Evolutionary conservation across 176 grass and related monocot species (phyloP), one percentile per base, ranked within the genome.

Genomic region (Themeda triandra): DNA sequence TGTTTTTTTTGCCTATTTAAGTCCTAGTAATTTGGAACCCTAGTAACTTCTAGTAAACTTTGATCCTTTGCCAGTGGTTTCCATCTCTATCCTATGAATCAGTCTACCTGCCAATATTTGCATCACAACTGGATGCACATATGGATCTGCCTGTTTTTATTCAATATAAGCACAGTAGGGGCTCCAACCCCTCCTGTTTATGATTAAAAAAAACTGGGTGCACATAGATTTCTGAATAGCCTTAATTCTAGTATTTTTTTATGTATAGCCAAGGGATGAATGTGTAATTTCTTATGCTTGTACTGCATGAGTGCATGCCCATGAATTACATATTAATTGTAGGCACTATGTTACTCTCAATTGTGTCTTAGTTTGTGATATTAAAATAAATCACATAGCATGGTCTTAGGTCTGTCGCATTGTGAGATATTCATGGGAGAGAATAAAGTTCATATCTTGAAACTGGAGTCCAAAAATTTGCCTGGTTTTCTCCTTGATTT

Each of bases 391-490:
- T 49, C 42, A 27, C 66, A 49, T 24, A 30, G 46, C 15, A 49
- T 15, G 36, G 6, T 73, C 10, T 48, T 51, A 32, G 27, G 8
- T 49, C 17, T 12, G 9, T 49, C 15, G 4, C 42, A 19, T 75
- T 32, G 1, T 14, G 28, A 17, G 72, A 8, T 54, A 2, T 56
- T 60, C 29, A 24, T 14, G 30, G 6, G 12, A 39, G 31, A 31
- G 27, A 51, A 74, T 1, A 40, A 24, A 77, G 18, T 24, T 37
- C 6, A 77, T 76, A 76, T 31, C 19, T 76, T 77, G 51, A 10
- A 31, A 77, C 37, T 9, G n/a, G 60, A 60, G 32, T 6, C 58
- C 53, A 68, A 41, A 45, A 82, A 4, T 77, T 85, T 87, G 35
- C 77, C 33, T 86, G 4, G 8, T 29, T 76, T 56, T 69, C 29